Evolutionary conservation across 2,329 filamentous ascomycete genomes (phyloP), one percentile per base, ranked within the genome.

Genomic region (Sarocladium brachiariae): DNA sequence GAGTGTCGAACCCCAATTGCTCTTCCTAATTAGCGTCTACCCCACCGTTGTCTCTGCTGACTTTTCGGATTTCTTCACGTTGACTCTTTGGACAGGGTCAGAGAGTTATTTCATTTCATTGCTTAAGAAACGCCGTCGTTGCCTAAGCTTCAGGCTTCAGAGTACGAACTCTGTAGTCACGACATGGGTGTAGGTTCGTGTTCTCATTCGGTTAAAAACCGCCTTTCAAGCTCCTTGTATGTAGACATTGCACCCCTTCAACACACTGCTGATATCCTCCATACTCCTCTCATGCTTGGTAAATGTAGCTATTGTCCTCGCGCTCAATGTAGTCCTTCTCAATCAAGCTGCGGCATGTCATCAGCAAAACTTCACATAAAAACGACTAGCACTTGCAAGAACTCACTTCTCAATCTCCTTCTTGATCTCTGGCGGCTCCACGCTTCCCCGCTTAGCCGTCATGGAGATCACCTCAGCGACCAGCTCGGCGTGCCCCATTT

Each of bases 261-360:
- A 35, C 18, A 6, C 11, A 19, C 16, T 16, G 9, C 27, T 30
- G 7, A 13, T 30, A 13, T 7, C 13, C 27, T 13, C 27, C 27
- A 30, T 7, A 13, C 27, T 30, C 27, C 27, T 18, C 21, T 43
- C 69, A 89, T 54, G 86, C 83, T 51, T 89, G 67, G 63, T 92
- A 92, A 10, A 73, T 77, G 65, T 91, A 91, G 34, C 72, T 68
- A 50, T 81, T 81, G 19, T 84, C 87, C 55, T 86, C 84, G 45
- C 89, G 77, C 66, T 96, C 90, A 60, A 96, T 82, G 60, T 96
- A 96, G 57, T 96, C 90, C 70, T 95, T 95, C 63, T 96, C 90
- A 50, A 96, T 92, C 56, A 96, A 73, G 64, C 87, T 90, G 58
- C 33, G 8, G n/a, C 24, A 43, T 5, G 9, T 13, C 11, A 35